These are phyloP conservation scores for Coprinopsis sp. DNA, from an alignment of 768 basidiomycete genomes.

Conservation along the genomic window DNA sequence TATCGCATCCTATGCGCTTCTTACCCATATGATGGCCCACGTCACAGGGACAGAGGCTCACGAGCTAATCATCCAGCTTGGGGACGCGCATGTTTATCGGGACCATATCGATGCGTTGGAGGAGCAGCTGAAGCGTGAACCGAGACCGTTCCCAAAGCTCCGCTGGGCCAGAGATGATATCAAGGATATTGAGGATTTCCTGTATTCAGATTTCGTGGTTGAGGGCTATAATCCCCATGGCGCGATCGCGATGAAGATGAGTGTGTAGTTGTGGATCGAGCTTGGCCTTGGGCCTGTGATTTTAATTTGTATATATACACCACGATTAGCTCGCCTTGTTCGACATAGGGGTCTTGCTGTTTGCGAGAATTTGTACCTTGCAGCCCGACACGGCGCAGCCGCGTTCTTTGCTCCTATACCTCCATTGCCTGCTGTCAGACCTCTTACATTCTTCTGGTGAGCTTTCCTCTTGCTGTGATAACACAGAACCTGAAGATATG, in stretches of 20 bases:
- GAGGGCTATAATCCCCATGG: slow-evolving; percentile 85
- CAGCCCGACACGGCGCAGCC: no score
- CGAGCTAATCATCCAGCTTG: slow-evolving; percentile 93
- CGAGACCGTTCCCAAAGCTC: slow-evolving; percentile 79
- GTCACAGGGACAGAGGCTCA: slow-evolving; percentile 83
- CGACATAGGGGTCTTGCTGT: no score
- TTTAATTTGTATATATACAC: no score
- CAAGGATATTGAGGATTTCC: slow-evolving; percentile 75
- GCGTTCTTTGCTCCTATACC: no score
- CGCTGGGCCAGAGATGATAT: slow-evolving; percentile 63
- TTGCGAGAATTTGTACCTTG: no score
- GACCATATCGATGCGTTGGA: slow-evolving; percentile 89
- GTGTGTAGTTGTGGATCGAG: slow-evolving; percentile 64
- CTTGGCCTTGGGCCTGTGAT: no score
- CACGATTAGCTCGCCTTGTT: no score
- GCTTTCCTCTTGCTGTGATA: no score
- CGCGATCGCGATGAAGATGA: slow-evolving; percentile 94
- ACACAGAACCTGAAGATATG: no score
- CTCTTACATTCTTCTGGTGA: no score
- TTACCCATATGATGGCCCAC: slow-evolving; percentile 97
- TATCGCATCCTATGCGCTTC: slow-evolving; percentile 95
- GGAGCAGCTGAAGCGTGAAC: slow-evolving; percentile 73
- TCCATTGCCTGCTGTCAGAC: no score
- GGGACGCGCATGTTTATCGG: slow-evolving; percentile 94
- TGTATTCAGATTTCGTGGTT: slow-evolving; percentile 74